These are phyloP conservation scores for Aspergillus sp. DNA, from an alignment of 2,329 filamentous ascomycete genomes.

Conservation along the genomic window DNA sequence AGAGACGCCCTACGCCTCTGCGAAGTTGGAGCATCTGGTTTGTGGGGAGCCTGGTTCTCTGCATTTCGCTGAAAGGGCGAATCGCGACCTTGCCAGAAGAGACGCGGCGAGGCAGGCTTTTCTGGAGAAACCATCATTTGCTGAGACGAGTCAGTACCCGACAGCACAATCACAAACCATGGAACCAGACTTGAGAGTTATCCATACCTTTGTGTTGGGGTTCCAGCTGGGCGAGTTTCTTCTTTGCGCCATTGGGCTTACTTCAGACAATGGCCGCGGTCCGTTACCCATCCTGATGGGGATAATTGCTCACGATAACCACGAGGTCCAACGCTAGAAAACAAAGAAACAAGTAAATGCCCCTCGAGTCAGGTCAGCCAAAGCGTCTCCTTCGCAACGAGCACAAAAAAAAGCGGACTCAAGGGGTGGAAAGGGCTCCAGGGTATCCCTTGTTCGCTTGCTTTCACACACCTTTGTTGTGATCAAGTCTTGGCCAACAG, in stretches of 20 bases:
- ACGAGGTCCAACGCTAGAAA: neutral
- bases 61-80: constrained; percentile 55
- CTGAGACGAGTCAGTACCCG: neutral
- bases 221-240: constrained; percentile 91
- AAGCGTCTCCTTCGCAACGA: neutral
- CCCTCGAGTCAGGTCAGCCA: neutral
- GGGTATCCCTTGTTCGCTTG: neutral
- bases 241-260: constrained; percentile 75
- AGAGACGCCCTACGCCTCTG: constrained; percentile 69
- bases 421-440: too few species aligned
- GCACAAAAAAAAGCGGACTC: neutral
- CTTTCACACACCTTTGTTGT: neutral
- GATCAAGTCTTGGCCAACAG: neutral
- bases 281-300: constrained; percentile 55
- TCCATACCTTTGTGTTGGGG: constrained; percentile 58
- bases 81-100: constrained; percentile 80
- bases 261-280: constrained; percentile 76
- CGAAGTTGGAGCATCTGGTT: constrained; percentile 57
- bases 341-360: neutral
- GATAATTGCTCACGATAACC: neutral
- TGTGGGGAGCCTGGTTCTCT: constrained; percentile 61
- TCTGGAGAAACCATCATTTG: constrained; percentile 4
- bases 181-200: neutral
- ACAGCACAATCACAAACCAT: neutral
- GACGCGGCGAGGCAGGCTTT: constrained; percentile 59